Percentiles rank a stretch among this genome's conserved stretches.
phyloP scores from a whole-genome alignment of 805 yeast genomes.

The Kazachstania africana region DNA sequence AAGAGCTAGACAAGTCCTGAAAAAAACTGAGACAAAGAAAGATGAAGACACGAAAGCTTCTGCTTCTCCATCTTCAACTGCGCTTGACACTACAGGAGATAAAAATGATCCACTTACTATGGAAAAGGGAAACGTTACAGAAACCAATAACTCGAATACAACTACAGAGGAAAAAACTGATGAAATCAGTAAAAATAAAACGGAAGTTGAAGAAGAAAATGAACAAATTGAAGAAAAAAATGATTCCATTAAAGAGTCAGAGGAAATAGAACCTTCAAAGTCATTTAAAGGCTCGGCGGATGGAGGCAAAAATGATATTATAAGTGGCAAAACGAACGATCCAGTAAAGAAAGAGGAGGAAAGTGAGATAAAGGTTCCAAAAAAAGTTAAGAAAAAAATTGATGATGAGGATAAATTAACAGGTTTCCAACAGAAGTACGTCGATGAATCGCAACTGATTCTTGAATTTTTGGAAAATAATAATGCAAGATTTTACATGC shows the following conservation, averaged over 20 bases:
- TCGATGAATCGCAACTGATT: slow-evolving; percentile 57
- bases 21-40: neutral
- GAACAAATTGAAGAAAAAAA: neutral
- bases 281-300: too few relatives aligned
- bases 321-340: too few relatives aligned
- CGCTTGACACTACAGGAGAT: neutral
- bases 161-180: neutral
- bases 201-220: neutral
- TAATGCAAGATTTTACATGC: slow-evolving; percentile 59
- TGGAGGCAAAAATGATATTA: too few relatives aligned
- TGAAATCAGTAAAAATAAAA: neutral
- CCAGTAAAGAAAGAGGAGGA: too few relatives aligned
- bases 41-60: neutral
- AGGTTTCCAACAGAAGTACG: slow-evolving; percentile 65
- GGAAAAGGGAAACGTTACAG: slow-evolving; percentile 28
- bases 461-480: slow-evolving; percentile 80
- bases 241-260: too few relatives aligned
- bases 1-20: neutral
- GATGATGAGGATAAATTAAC: slow-evolving; percentile 47
- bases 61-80: neutral
- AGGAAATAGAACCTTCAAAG: too few relatives aligned
- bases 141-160: neutral
- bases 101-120: neutral
- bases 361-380: neutral
- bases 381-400: neutral